A percentile compares a stretch with the other conserved stretches of the same genome.
Conservation (phyloP, 768 basidiomycete genomes). For the Melanogaster broomeanus region DNA sequence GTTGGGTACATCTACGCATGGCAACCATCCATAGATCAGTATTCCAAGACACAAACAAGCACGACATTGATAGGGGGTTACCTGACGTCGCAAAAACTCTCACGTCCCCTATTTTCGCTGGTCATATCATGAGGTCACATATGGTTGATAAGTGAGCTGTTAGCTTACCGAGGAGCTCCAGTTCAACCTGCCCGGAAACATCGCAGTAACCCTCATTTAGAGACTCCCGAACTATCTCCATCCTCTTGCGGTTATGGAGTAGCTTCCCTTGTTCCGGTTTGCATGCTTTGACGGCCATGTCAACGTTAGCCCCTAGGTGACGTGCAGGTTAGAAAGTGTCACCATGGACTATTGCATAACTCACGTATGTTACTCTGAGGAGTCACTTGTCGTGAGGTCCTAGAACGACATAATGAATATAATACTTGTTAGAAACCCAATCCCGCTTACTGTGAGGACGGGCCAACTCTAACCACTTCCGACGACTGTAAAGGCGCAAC, state of each 20-base stretch:
- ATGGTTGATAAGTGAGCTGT: neutral
- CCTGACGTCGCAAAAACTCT: constrained; percentile 68
- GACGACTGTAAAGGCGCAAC: constrained; percentile 19
- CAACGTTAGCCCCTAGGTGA: constrained; percentile 55
- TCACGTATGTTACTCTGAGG: constrained; percentile 46
- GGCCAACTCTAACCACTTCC: constrained; percentile 12
- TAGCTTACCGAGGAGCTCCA: constrained; percentile 59
- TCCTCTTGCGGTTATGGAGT: constrained; percentile 62
- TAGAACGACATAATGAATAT: neutral
- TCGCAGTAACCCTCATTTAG: constrained; percentile 86
- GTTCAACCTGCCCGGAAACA: constrained; percentile 61
- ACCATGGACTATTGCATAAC: constrained; percentile 4
- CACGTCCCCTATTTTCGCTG: constrained; percentile 62
- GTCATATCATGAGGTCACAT: constrained; percentile 4
- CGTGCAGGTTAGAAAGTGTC: neutral
- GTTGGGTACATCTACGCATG: constrained; percentile 56
- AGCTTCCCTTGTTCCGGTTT: constrained; percentile 63
- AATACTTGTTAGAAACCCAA: neutral
- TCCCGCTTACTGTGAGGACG: constrained; percentile 19
- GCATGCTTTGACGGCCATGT: constrained; percentile 73
- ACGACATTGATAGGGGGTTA: constrained; percentile 23
- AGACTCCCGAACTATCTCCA: constrained; percentile 73
- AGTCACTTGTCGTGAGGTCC: constrained; percentile 34
- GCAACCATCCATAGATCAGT: constrained; percentile 5
- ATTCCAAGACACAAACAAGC: neutral